Base-by-base conservation (phyloP, 2,329 filamentous ascomycete species). In the Lizonia empirigonia region DNA sequence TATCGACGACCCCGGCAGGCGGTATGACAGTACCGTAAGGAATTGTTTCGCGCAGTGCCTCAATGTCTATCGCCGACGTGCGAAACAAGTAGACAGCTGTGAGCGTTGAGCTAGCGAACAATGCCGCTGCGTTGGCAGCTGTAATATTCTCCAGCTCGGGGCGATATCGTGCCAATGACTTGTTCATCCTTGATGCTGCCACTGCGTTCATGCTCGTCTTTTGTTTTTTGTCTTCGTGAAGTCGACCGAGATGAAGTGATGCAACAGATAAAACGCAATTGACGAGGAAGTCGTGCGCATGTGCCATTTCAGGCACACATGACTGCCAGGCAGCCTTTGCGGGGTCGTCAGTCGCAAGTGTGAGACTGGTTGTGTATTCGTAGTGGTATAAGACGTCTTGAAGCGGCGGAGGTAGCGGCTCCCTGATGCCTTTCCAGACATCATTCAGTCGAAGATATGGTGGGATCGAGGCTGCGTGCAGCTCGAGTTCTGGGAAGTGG, bases 221-320 rank as follows among this genome's bases (percentile, higher is more conserved):
- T 9, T 58, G 60, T 18, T 49, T 56, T 46, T 38, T 44, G 13
- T 41, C 39, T 24, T 66, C 61, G 42, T 77, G 70, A 4, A 76
- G 55, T 23, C 74, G 72, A 10, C 72, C 74, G 8, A 79, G 60
- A 49, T 80, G 78, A 20, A 80, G 65, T 2, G 77, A 77, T 10
- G 78, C 72, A 12, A 80, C 62, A 2, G 77, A 75, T 0, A 80
- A 63, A 5, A 80, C 69, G 33, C 74, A 74, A 52, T 79, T 75
- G 7, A 79, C 60, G 7, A 80, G 64, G 38, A 76, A 80, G 2
- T 74, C 65, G 50, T 78, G 73, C 1, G 69, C 65, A 9, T 74
- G 70, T 7, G 77, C 78, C 36, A 78, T 52, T 35, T 72, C 68
- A 10, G 68, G 69, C 7, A 77, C 52, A 39, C 53, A 56, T 9